These are phyloP conservation scores for Bodo saltans DNA, from an alignment of 78 protist species.

Conservation along the genomic window DNA sequence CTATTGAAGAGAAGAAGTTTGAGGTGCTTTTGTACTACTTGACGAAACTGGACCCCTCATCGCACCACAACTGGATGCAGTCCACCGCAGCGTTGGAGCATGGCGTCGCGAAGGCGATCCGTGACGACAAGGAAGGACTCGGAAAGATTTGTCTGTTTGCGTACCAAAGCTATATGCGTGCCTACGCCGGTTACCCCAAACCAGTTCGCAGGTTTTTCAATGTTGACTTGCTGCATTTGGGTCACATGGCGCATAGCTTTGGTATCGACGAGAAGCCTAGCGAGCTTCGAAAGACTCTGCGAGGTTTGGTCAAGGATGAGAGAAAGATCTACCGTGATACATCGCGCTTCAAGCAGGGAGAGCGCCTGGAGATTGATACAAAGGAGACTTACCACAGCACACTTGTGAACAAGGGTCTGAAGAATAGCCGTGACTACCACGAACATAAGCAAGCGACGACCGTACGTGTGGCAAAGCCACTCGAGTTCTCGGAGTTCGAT, in stretches of 20 bases:
- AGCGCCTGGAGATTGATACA: background rate
- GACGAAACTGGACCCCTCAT: background rate
- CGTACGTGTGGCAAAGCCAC: no score
- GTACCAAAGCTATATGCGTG: slow-evolving; percentile 50
- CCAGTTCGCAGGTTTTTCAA: background rate
- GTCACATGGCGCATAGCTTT: slow-evolving; percentile 64
- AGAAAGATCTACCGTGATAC: background rate
- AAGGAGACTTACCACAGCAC: background rate
- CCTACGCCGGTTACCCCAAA: slow-evolving; percentile 44
- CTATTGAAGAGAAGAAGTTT: background rate
- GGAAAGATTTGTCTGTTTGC: slow-evolving; percentile 33
- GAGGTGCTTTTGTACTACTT: background rate
- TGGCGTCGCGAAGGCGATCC: background rate
- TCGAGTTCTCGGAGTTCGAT: no score
- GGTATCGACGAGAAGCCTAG: slow-evolving; percentile 52
- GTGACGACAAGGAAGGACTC: background rate
- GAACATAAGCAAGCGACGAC: background rate
- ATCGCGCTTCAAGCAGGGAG: background rate
- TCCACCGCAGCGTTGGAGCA: background rate
- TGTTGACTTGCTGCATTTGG: slow-evolving; percentile 38
- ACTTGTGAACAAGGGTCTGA: background rate
- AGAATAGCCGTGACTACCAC: background rate
- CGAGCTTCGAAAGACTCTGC: slow-evolving; percentile 8
- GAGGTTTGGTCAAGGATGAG: background rate
- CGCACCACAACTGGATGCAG: background rate